phyloP scores from a whole-genome alignment of 345 rosid species.

The Lumnitzera racemosa region DNA sequence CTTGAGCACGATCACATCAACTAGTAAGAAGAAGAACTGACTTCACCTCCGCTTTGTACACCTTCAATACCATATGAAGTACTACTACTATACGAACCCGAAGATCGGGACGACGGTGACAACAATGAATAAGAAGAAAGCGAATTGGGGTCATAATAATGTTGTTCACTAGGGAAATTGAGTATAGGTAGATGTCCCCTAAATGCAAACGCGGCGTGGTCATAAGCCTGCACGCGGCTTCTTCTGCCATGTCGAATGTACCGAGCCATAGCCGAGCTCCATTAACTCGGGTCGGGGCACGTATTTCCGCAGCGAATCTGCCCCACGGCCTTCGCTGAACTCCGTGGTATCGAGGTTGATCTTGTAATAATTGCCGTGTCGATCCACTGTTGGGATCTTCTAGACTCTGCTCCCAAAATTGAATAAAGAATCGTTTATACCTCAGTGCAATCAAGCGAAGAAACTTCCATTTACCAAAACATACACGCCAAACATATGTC shows the following conservation, averaged over 20 bases:
- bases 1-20: too few species aligned
- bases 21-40: too few species aligned
- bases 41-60: too few species aligned
- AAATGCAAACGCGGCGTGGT: conserved; percentile 44
- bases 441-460: too few species aligned
- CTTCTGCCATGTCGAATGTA: conserved; percentile 42
- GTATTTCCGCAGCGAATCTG: conserved; percentile 68
- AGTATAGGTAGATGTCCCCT: conserved; percentile 43
- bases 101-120: too few species aligned
- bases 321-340: conserved; percentile 73
- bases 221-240: conserved; percentile 48
- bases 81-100: too few species aligned
- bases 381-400: neutral
- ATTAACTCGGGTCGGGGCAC: conserved; percentile 54
- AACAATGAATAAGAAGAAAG: too few species aligned
- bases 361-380: neutral
- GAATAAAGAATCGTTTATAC: too few species aligned
- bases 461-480: too few species aligned
- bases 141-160: neutral
- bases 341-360: conserved; percentile 45
- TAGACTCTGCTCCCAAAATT: too few species aligned
- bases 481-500: too few species aligned
- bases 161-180: conserved; percentile 53
- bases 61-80: too few species aligned
- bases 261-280: conserved; percentile 54